A percentile compares a stretch with the other conserved stretches of the same genome.
phyloP scores from a whole-genome alignment of 139 green algal genomes.

The Raphidocelis subcapitata region DNA sequence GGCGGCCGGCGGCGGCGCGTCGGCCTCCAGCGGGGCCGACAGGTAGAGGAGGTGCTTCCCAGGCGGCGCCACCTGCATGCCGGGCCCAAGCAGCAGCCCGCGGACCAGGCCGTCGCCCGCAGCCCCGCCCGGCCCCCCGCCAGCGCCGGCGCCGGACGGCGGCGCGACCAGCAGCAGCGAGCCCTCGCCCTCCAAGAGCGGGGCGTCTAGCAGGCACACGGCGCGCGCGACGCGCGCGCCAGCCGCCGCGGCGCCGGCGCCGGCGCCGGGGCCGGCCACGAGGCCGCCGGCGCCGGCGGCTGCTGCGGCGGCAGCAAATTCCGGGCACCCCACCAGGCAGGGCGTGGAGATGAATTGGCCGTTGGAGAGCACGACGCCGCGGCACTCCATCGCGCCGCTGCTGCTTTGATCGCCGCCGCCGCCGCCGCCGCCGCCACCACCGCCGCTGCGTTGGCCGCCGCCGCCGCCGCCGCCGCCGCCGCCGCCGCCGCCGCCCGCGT shows the following conservation, averaged over 20 bases:
- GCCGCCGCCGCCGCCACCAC: background rate
- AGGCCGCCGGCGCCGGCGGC: background rate
- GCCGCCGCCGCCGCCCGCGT: background rate
- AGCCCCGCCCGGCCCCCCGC: background rate
- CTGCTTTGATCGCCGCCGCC: background rate
- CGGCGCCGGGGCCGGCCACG: background rate
- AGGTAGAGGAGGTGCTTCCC: constrained; percentile 34
- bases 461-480: background rate
- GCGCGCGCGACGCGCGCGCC: constrained; percentile 12
- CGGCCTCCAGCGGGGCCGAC: background rate
- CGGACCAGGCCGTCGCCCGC: constrained; percentile 10
- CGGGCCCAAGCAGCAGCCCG: constrained; percentile 27
- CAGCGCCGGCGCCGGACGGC: background rate
- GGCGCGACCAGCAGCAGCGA: constrained; percentile 8
- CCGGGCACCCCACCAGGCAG: background rate
- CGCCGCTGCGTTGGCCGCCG: background rate
- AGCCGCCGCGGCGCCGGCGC: background rate
- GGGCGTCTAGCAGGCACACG: constrained; percentile 26
- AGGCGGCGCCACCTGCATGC: constrained; percentile 9
- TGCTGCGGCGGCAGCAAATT: background rate
- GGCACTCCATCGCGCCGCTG: background rate
- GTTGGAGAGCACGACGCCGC: background rate
- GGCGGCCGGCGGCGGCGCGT: background rate
- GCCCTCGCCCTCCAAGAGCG: constrained; percentile 15
- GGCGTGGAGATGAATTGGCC: background rate